Evolutionary conservation across 179 eudicot genomes (phyloP).

Genomic region (Drosera spatulata): DNA sequence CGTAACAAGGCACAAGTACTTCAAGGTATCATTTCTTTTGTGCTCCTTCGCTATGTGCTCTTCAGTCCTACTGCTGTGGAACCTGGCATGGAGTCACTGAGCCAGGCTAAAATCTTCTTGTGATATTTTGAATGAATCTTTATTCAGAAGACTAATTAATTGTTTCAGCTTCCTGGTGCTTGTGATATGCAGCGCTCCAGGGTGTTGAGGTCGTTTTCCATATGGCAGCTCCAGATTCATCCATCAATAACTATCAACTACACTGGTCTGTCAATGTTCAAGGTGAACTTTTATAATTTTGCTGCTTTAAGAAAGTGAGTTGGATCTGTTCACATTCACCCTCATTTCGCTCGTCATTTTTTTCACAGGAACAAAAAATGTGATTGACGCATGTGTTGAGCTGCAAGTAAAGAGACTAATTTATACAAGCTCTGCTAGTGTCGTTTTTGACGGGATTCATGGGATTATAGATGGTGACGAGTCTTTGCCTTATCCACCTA

Average conservation of each 20-base stretch:
- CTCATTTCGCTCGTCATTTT: neutral
- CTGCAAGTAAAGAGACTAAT: constrained; percentile 66
- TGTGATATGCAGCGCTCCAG: constrained; percentile 41
- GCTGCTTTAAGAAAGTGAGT: neutral
- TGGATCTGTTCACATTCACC: neutral
- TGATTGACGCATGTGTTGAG: constrained; percentile 72
- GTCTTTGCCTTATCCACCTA: constrained; percentile 72
- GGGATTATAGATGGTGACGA: constrained; percentile 71
- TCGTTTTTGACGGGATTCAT: constrained; percentile 86
- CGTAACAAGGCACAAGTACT: constrained; percentile 65
- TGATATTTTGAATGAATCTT: no score
- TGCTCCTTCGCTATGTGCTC: neutral
- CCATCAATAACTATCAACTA: constrained; percentile 69
- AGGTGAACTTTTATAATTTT: constrained; percentile 21
- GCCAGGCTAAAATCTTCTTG: neutral
- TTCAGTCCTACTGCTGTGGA: neutral
- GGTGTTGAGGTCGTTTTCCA: constrained; percentile 85
- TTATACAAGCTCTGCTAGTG: constrained; percentile 91
- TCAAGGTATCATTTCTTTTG: constrained; percentile 28
- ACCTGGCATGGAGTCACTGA: neutral
- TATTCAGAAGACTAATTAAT: no score
- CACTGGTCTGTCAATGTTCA: constrained; percentile 62
- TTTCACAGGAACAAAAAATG: constrained; percentile 63
- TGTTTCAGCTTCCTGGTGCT: neutral
- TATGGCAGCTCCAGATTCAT: constrained; percentile 84